A percentile compares a stretch with the other conserved stretches of the same genome.
Conservation (phyloP, 2,329 filamentous ascomycete genomes). For the Arthrobotrys entomopaga region DNA sequence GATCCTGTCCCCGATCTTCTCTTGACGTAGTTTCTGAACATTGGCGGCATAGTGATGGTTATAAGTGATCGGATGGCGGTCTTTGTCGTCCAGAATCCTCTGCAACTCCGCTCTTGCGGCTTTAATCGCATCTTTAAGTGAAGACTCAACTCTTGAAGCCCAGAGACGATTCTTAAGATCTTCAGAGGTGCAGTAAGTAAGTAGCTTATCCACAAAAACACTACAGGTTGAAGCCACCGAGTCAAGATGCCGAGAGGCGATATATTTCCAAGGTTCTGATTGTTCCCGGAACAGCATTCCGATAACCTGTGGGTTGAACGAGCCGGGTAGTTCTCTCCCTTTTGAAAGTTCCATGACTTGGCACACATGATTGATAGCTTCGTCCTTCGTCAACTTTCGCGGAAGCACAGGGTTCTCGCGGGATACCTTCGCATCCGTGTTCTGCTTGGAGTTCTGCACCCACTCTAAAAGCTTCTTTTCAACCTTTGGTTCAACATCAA, state of each 20-base stretch:
- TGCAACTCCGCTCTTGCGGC: conserved; percentile 35
- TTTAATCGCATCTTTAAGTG: conserved; percentile 18
- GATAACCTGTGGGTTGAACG: conserved; percentile 60
- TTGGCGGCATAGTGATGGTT: conserved; percentile 34
- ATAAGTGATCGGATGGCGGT: conserved; percentile 47
- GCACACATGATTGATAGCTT: conserved; percentile 38
- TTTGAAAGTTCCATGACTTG: conserved; percentile 57
- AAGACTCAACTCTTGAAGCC: conserved; percentile 32
- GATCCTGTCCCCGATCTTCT: conserved; percentile 17
- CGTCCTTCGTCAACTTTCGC: conserved; percentile 24
- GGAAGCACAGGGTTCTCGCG: conserved; percentile 19
- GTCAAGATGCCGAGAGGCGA: conserved; percentile 57
- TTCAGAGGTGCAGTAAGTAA: conserved; percentile 58
- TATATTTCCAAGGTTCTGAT: conserved; percentile 60
- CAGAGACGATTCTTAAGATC: conserved; percentile 56
- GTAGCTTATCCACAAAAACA: conserved; percentile 57
- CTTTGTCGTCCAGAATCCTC: conserved; percentile 38
- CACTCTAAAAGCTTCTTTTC: conserved; percentile 31
- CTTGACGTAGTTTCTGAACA: conserved; percentile 27
- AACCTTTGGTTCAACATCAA: conserved; percentile 32
- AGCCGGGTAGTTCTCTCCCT: conserved; percentile 61
- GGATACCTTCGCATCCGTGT: conserved; percentile 21
- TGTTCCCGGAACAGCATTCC: conserved; percentile 61
- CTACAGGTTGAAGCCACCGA: conserved; percentile 59
- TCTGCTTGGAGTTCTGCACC: conserved; percentile 15